phyloP scores from a whole-genome alignment of 2,329 filamentous ascomycete genomes.

The Ophiosphaerella korrae region DNA sequence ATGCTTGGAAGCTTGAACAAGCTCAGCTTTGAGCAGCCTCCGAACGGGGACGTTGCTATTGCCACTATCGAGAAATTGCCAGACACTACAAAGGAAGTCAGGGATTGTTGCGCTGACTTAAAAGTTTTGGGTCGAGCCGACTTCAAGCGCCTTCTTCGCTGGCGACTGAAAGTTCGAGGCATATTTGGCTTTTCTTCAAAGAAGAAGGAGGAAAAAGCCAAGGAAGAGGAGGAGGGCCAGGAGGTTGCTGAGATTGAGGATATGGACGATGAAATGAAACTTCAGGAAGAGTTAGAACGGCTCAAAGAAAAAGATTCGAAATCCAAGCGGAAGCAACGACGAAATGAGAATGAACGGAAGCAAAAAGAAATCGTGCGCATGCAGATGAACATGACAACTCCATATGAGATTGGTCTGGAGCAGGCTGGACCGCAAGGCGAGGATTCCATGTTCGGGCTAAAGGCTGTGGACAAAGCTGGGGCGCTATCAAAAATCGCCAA shows the following conservation, averaged over 20 bases:
- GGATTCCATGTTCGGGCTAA: conserved; percentile 85
- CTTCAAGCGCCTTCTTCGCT: conserved; percentile 86
- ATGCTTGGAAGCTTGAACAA: conserved; percentile 87
- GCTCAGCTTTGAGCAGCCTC: conserved; percentile 79
- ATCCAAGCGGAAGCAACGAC: conserved; percentile 80
- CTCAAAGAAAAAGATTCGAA: conserved; percentile 79
- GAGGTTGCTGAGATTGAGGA: conserved; percentile 82
- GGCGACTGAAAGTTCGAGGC: conserved; percentile 87
- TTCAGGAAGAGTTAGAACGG: conserved; percentile 84
- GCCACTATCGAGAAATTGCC: conserved; percentile 84
- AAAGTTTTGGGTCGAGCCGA: conserved; percentile 93
- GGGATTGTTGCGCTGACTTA: conserved; percentile 68
- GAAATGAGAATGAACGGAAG: conserved; percentile 90
- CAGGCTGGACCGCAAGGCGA: conserved; percentile 78
- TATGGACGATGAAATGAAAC: conserved; percentile 93
- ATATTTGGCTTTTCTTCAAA: conserved; percentile 86
- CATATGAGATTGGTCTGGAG: conserved; percentile 94
- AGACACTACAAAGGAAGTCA: conserved; percentile 64
- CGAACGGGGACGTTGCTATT: conserved; percentile 79
- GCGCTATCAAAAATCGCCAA: conserved; percentile 71
- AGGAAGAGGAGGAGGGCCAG: conserved; percentile 52
- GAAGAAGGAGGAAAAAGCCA: conserved; percentile 59
- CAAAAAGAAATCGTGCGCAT: conserved; percentile 93
- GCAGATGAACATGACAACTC: conserved; percentile 96
- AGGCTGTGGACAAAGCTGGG: conserved; percentile 76